Evolutionary conservation across 2,329 filamentous ascomycete genomes (phyloP).

Genomic region (Neodidymelliopsis sp.): DNA sequence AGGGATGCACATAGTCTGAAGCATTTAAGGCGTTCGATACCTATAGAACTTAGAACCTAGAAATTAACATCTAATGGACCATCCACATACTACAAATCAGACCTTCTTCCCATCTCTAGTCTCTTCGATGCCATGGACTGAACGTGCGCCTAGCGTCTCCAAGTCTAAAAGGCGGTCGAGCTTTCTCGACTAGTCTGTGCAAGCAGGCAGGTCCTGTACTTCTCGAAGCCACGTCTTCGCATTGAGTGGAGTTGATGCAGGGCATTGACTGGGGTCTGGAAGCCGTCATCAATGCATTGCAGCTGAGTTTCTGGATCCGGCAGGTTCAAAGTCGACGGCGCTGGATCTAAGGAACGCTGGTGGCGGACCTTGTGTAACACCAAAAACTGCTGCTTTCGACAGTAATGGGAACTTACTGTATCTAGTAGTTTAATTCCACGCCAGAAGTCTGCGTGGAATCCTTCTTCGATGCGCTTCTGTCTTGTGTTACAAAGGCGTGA

Average conservation of each 20-base stretch:
- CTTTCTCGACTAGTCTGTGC: too few relatives aligned
- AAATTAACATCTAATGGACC: background rate
- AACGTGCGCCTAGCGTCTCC: too few relatives aligned
- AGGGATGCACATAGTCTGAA: too few relatives aligned
- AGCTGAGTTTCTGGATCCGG: constrained; percentile 11
- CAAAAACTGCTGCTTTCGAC: constrained; percentile 8
- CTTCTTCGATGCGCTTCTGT: too few relatives aligned
- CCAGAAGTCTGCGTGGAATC: too few relatives aligned
- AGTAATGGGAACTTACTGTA: constrained; percentile 2
- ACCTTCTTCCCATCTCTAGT: too few relatives aligned
- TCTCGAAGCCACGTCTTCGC: constrained; percentile 1
- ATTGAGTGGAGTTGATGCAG: constrained; percentile 8
- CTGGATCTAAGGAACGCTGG: constrained; percentile 12
- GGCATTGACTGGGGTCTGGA: constrained; percentile 5
- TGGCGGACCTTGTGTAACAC: constrained; percentile 20
- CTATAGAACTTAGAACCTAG: background rate
- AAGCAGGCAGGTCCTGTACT: background rate
- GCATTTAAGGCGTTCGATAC: constrained; percentile 10
- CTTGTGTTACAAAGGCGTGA: background rate
- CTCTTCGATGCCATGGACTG: too few relatives aligned
- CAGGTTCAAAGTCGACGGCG: constrained; percentile 13
- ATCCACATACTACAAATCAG: too few relatives aligned
- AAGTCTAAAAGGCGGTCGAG: too few relatives aligned
- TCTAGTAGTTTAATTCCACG: constrained; percentile 8
- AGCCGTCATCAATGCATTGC: constrained; percentile 3